Percentiles rank a stretch among this genome's conserved stretches.
phyloP scores from a whole-genome alignment of 441 rosid species.

The Eutrema salsugineum region DNA sequence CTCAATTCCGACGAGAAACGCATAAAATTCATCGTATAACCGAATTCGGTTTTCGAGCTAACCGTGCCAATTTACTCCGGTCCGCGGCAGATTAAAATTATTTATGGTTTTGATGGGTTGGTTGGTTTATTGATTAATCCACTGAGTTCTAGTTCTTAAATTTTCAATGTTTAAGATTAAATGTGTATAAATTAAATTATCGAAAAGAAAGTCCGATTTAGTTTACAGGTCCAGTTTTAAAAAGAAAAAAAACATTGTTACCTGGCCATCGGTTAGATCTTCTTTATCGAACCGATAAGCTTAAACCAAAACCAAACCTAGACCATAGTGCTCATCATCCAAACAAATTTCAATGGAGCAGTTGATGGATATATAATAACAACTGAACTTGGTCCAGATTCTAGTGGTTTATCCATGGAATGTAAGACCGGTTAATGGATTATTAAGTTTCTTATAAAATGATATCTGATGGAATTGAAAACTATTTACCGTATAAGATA shows the following conservation, averaged over 20 bases:
- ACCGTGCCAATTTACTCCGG: constrained; percentile 19
- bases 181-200: too few relatives aligned
- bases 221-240: neutral
- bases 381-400: neutral
- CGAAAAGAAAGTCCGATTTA: neutral
- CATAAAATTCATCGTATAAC: neutral
- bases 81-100: neutral
- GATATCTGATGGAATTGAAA: constrained; percentile 11
- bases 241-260: neutral
- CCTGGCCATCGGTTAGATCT: neutral
- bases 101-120: neutral
- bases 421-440: constrained; percentile 4
- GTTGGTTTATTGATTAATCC: neutral
- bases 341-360: constrained; percentile 8
- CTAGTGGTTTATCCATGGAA: neutral
- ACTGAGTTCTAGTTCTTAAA: neutral
- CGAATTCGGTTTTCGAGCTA: neutral
- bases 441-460: neutral
- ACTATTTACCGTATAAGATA: neutral
- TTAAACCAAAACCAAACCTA: neutral
- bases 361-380: neutral
- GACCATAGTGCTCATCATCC: neutral
- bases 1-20: neutral
- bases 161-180: neutral
- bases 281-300: neutral